Evolutionary conservation across 768 basidiomycete species (phyloP).

Genomic region (Leccinum boreale): DNA sequence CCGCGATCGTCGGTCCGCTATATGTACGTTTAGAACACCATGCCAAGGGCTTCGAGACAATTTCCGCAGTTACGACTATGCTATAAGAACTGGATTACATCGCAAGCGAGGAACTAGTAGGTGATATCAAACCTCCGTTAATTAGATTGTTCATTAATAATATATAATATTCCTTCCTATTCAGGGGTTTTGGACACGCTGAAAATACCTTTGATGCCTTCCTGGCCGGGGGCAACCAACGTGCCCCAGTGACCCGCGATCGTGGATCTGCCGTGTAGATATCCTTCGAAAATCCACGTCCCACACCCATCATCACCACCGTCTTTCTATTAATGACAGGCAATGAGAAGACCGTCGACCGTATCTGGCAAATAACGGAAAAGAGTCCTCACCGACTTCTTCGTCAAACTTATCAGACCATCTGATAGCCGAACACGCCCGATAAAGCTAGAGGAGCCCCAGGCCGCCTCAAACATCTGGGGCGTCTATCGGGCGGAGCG

Average conservation of each 20-base stretch:
- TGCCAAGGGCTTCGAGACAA: slow-evolving; percentile 14
- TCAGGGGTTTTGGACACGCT: slow-evolving; percentile 46
- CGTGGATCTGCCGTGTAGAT: slow-evolving; percentile 43
- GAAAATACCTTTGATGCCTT: slow-evolving; percentile 51
- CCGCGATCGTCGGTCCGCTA: not conserved
- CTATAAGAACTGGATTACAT: slow-evolving; percentile 2
- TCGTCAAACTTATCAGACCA: slow-evolving; percentile 57
- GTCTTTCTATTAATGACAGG: slow-evolving; percentile 36
- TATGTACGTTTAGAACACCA: slow-evolving; percentile 12
- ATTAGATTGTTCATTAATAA: slow-evolving; percentile 26
- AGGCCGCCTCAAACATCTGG: slow-evolving; percentile 52
- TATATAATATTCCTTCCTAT: slow-evolving; percentile 27
- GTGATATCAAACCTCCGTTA: slow-evolving; percentile 22
- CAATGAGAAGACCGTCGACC: not conserved
- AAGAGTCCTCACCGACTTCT: slow-evolving; percentile 50
- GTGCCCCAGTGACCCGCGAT: slow-evolving; percentile 57
- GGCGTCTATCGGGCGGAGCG: slow-evolving; percentile 42
- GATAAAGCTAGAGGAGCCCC: slow-evolving; percentile 61
- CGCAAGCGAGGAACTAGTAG: not conserved
- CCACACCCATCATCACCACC: slow-evolving; percentile 38
- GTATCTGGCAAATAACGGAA: slow-evolving; percentile 1
- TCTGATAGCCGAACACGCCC: slow-evolving; percentile 55
- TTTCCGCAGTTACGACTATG: slow-evolving; percentile 24
- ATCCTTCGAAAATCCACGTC: slow-evolving; percentile 58
- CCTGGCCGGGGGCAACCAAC: slow-evolving; percentile 29